phyloP scores from a whole-genome alignment of 192 early-diverging fungal genomes.

The Haplosporangium gracile region DNA sequence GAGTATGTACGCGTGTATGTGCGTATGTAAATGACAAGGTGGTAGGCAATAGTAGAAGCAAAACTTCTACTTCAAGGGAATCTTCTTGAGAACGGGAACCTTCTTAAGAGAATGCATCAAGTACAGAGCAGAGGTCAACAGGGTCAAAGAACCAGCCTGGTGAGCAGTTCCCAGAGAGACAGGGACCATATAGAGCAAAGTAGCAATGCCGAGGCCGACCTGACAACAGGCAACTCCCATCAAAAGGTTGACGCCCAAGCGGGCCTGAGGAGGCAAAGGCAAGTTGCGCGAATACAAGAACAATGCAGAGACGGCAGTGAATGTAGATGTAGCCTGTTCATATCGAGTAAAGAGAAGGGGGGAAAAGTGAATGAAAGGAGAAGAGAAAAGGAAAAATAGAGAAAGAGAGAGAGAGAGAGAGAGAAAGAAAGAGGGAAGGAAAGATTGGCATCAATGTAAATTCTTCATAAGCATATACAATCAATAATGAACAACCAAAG shows the following conservation, averaged over 20 bases:
- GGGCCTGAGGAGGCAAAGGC: constrained; percentile 75
- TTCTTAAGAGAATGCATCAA: constrained; percentile 78
- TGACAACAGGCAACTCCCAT: constrained; percentile 83
- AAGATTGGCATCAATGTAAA: background rate
- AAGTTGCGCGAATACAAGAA: constrained; percentile 82
- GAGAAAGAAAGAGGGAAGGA: background rate
- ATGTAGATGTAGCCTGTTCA: constrained; percentile 83
- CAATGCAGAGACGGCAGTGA: constrained; percentile 76
- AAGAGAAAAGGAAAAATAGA: background rate
- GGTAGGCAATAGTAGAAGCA: background rate
- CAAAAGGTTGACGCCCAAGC: constrained; percentile 79
- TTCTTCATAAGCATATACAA: background rate
- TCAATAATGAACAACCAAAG: background rate
- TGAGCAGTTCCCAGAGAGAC: constrained; percentile 93
- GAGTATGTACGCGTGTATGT: background rate
- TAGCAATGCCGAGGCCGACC: constrained; percentile 92
- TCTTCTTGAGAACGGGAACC: constrained; percentile 60
- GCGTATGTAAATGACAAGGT: background rate
- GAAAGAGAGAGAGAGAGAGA: background rate
- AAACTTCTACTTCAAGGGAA: constrained; percentile 27
- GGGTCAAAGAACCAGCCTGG: constrained; percentile 91
- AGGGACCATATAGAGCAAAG: constrained; percentile 94
- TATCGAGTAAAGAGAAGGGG: background rate
- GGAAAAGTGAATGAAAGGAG: background rate
- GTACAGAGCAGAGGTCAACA: constrained; percentile 86